These are phyloP conservation scores for Eucalyptus sp. DNA, from an alignment of 345 rosid genomes.

Conservation along the genomic window DNA sequence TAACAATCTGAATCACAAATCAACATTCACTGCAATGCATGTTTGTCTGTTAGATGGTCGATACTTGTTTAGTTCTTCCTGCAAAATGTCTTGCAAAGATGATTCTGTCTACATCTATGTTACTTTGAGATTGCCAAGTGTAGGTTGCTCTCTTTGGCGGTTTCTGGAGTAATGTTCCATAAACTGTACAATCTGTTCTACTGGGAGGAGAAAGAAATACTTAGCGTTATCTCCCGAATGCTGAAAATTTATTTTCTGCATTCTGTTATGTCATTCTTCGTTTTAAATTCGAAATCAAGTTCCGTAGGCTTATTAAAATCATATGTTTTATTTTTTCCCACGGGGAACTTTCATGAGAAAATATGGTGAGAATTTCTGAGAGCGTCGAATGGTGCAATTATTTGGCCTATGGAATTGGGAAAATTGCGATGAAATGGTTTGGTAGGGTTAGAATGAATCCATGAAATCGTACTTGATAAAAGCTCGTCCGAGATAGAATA, in stretches of 20 bases:
- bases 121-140: neutral
- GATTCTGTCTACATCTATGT: neutral
- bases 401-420: no score
- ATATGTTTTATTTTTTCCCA: neutral
- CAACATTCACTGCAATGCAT: neutral
- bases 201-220: neutral
- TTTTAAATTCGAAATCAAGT: neutral
- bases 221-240: neutral
- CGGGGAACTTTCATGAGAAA: neutral
- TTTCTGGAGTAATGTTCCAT: neutral
- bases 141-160: neutral
- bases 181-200: neutral
- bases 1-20: no score
- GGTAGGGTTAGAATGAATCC: no score
- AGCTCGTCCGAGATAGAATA: no score
- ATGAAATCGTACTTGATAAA: no score
- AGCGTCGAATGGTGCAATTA: rapidly evolving
- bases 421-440: no score
- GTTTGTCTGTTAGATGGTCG: neutral
- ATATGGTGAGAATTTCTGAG: no score
- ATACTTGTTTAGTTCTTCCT: neutral
- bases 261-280: neutral
- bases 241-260: neutral
- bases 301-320: no score
- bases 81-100: neutral